A percentile compares a stretch with the other conserved stretches of the same genome.
These are phyloP conservation scores for Phyllosticta ampelicida DNA, from an alignment of 2,329 filamentous ascomycete genomes.

Conservation along the genomic window DNA sequence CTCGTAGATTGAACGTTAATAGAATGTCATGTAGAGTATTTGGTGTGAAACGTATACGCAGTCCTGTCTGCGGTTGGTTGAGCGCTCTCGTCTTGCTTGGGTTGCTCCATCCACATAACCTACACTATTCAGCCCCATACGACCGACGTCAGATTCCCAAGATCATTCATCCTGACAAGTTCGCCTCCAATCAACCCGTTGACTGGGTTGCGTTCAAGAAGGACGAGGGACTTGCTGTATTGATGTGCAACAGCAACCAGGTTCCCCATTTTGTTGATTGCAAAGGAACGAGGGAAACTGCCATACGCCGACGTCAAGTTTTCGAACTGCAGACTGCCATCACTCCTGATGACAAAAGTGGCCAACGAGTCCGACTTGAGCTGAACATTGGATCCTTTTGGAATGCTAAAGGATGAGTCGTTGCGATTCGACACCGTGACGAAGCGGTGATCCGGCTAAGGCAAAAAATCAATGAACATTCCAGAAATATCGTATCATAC, in stretches of 20 bases:
- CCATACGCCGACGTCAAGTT: constrained; percentile 56
- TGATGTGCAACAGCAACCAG: constrained; percentile 58
- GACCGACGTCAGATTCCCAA: constrained; percentile 26
- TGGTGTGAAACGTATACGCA: too few species aligned
- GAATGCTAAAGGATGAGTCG: constrained; percentile 43
- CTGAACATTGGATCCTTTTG: constrained; percentile 33
- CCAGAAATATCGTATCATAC: too few species aligned
- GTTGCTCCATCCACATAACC: not conserved
- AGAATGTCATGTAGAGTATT: too few species aligned
- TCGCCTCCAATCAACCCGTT: constrained; percentile 49
- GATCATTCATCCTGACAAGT: constrained; percentile 19
- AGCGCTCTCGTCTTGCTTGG: too few species aligned
- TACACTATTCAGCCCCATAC: constrained; percentile 20
- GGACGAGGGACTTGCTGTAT: constrained; percentile 46
- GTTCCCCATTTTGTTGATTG: constrained; percentile 52
- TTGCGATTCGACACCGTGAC: constrained; percentile 58
- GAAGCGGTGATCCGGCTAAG: constrained; percentile 41
- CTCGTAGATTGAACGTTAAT: too few species aligned
- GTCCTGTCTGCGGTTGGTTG: too few species aligned
- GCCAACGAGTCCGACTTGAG: constrained; percentile 48
- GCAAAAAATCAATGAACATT: not conserved
- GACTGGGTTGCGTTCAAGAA: constrained; percentile 49
- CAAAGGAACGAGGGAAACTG: constrained; percentile 54
- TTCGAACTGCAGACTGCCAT: constrained; percentile 46
- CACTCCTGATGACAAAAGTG: constrained; percentile 47